A percentile compares a stretch with the other conserved stretches of the same genome.
Conservation (phyloP, 1,284 basidiomycete genomes). For the Microbotryomycetes sp. region DNA sequence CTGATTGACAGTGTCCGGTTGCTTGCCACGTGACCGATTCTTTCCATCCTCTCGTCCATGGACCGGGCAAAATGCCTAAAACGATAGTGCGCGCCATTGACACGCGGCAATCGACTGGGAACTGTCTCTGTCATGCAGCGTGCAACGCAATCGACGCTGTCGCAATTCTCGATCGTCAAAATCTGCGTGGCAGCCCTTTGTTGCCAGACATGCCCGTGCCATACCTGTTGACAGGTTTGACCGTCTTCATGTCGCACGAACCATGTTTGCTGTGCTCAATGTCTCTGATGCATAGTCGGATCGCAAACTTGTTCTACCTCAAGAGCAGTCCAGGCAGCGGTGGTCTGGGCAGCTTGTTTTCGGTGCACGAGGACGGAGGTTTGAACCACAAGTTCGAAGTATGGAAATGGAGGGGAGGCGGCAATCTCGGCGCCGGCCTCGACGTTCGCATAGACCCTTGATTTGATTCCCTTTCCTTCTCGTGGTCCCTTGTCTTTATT, state of each 20-base stretch:
- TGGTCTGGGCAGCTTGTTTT: conserved; percentile 54
- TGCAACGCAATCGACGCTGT: conserved; percentile 62
- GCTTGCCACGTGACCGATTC: conserved; percentile 64
- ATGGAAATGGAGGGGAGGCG: conserved; percentile 38
- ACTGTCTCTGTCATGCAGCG: conserved; percentile 75
- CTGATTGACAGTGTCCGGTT: conserved; percentile 56
- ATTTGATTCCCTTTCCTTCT: not conserved
- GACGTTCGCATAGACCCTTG: not conserved
- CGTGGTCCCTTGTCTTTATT: not conserved
- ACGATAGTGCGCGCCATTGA: conserved; percentile 51
- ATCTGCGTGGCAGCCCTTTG: conserved; percentile 22
- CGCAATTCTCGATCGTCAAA: conserved; percentile 40
- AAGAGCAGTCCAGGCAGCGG: conserved; percentile 43
- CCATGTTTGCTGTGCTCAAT: conserved; percentile 94
- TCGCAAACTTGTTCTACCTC: conserved; percentile 46
- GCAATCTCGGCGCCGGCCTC: not conserved
- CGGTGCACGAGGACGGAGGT: conserved; percentile 43
- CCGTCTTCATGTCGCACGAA: conserved; percentile 82
- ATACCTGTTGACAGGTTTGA: conserved; percentile 75
- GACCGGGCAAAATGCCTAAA: conserved; percentile 9
- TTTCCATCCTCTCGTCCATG: conserved; percentile 46
- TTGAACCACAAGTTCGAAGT: conserved; percentile 44
- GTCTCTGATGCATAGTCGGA: conserved; percentile 83
- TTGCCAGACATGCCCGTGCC: conserved; percentile 31
- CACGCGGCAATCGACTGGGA: conserved; percentile 56